Conservation (phyloP, 371 early-diverging fungal genomes). For the Dipsacomyces acuminosporus region DNA sequence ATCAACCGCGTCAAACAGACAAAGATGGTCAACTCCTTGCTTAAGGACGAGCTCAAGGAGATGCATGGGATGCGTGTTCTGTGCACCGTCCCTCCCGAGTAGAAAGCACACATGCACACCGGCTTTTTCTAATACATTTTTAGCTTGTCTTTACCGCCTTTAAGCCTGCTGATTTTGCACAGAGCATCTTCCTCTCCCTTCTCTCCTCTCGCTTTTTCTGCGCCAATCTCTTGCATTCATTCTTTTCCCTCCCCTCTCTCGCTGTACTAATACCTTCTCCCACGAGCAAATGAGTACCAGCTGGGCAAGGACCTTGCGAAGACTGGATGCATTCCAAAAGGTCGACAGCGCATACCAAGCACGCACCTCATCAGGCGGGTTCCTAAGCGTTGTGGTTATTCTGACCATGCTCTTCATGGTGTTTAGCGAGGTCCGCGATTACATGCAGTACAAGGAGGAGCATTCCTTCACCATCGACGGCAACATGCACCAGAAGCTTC, state of each 20-base stretch:
- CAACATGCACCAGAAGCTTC: conserved; percentile 58
- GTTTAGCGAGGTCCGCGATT: conserved; percentile 64
- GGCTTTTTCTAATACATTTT: background rate
- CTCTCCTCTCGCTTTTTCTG: no score
- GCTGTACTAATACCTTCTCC: background rate
- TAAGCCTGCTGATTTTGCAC: no score
- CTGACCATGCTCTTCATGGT: conserved; percentile 61
- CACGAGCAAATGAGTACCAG: background rate
- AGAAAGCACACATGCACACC: background rate
- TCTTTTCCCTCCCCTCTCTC: background rate
- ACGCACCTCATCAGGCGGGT: conserved; percentile 72
- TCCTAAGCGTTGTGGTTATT: conserved; percentile 67
- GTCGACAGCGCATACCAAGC: conserved; percentile 73
- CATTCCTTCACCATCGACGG: conserved; percentile 79
- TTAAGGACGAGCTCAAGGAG: conserved; percentile 83
- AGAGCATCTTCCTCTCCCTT: no score
- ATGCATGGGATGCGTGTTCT: conserved; percentile 81
- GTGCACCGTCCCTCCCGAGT: conserved; percentile 30
- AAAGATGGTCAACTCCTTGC: conserved; percentile 76
- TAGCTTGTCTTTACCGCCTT: background rate
- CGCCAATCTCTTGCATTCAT: background rate
- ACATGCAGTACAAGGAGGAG: conserved; percentile 54
- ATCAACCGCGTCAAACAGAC: conserved; percentile 80
- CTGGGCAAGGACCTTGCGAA: conserved; percentile 7
- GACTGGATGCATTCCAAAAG: conserved; percentile 82